phyloP scores from a whole-genome alignment of 441 rosid species.

The Sinapis alba region DNA sequence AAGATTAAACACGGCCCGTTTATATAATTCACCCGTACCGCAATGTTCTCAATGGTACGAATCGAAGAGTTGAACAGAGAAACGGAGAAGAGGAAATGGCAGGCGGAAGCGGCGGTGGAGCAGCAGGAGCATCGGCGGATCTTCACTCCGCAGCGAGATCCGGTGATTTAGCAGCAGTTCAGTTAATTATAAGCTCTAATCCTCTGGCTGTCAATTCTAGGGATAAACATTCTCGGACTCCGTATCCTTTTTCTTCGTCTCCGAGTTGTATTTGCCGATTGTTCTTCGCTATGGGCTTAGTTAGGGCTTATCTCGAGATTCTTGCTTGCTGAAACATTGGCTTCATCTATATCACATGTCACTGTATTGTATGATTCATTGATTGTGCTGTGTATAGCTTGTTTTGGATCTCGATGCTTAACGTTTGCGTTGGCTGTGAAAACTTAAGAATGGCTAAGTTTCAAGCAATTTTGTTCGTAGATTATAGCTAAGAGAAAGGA shows the following conservation, averaged over 20 bases:
- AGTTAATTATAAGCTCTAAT: constrained; percentile 55
- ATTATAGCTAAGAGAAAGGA: not conserved
- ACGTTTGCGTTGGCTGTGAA: not conserved
- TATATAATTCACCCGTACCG: constrained; percentile 11
- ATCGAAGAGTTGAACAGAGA: constrained; percentile 22
- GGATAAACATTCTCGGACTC: constrained; percentile 94
- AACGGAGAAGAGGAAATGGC: constrained; percentile 22
- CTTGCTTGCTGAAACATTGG: not conserved
- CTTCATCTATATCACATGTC: not conserved
- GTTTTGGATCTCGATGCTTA: not conserved
- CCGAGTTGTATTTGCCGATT: not conserved
- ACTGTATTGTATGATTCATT: not conserved
- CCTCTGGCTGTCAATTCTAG: constrained; percentile 76
- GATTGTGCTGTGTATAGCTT: not conserved
- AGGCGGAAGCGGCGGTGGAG: constrained; percentile 37
- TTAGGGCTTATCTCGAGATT: constrained; percentile 15
- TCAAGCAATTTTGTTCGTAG: not conserved
- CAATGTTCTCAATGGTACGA: constrained; percentile 10
- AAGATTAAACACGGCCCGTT: not conserved
- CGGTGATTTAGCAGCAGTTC: constrained; percentile 69
- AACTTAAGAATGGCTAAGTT: not conserved
- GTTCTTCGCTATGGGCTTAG: not conserved
- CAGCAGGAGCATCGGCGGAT: constrained; percentile 46
- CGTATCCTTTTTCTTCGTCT: constrained; percentile 60
- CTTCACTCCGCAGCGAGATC: constrained; percentile 87